These are phyloP conservation scores for Berberis thunbergii DNA, from an alignment of 164 flowering plant species.

Conservation along the genomic window DNA sequence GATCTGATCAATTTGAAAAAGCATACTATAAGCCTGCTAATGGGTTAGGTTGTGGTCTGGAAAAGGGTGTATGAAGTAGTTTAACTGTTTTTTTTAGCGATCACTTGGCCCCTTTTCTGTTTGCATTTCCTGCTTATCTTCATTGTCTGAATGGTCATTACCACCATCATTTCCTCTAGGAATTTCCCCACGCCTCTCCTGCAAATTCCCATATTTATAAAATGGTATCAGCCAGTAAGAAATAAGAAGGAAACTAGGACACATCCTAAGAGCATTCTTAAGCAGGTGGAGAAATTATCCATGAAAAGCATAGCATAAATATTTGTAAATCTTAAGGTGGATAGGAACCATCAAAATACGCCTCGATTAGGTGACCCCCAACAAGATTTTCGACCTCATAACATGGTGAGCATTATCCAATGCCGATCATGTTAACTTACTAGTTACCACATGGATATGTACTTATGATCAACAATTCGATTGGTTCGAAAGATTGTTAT, in stretches of 20 bases:
- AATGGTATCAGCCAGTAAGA: neutral
- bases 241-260: neutral
- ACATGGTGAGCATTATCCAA: too few relatives aligned
- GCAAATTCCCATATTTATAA: slow-evolving; percentile 17
- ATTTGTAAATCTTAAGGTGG: too few relatives aligned
- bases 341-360: too few relatives aligned
- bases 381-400: too few relatives aligned
- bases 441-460: too few relatives aligned
- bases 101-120: slow-evolving; percentile 28
- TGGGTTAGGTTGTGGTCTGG: slow-evolving; percentile 44
- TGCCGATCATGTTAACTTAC: too few relatives aligned
- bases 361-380: too few relatives aligned
- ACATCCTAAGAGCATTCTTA: neutral
- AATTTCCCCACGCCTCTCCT: slow-evolving; percentile 72
- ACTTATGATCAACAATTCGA: too few relatives aligned
- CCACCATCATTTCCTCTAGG: slow-evolving; percentile 42
- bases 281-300: neutral
- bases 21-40: slow-evolving; percentile 28
- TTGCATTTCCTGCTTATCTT: slow-evolving; percentile 28
- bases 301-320: too few relatives aligned
- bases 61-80: slow-evolving; percentile 8
- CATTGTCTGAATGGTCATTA: slow-evolving; percentile 30
- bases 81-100: slow-evolving; percentile 18
- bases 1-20: slow-evolving; percentile 21
- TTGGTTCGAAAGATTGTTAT: too few relatives aligned